These are phyloP conservation scores for Epichloe brachyelytri DNA, from an alignment of 2,329 filamentous ascomycete genomes.

Conservation along the genomic window DNA sequence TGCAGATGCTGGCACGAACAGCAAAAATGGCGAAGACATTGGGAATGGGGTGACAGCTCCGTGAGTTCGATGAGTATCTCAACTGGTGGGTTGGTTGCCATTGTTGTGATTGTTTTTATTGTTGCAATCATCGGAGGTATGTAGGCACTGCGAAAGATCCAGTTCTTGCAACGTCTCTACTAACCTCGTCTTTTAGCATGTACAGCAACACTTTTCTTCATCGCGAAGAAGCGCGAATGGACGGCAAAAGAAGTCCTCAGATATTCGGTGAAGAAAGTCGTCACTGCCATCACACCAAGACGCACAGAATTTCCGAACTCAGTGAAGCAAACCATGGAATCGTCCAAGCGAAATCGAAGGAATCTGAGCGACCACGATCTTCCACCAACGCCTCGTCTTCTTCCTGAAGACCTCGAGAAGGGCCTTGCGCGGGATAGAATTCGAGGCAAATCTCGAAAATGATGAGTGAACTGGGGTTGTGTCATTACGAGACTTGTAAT, in stretches of 20 bases:
- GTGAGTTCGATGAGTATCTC: constrained; percentile 45
- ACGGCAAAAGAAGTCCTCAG: constrained; percentile 60
- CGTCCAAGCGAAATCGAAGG: constrained; percentile 24
- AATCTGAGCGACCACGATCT: constrained; percentile 38
- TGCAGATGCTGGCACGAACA: constrained; percentile 20
- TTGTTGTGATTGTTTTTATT: constrained; percentile 56
- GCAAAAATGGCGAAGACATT: constrained; percentile 36
- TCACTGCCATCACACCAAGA: constrained; percentile 48
- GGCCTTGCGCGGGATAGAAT: constrained; percentile 28
- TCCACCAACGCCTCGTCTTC: constrained; percentile 43
- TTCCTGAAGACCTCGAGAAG: constrained; percentile 46
- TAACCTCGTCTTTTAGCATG: constrained; percentile 33
- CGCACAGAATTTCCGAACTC: constrained; percentile 47
- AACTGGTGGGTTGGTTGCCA: constrained; percentile 57
- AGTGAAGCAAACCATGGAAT: constrained; percentile 30
- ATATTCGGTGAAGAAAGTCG: constrained; percentile 51
- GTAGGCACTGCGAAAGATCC: constrained; percentile 13
- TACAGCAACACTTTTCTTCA: constrained; percentile 57
- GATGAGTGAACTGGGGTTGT: not conserved
- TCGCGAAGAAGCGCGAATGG: constrained; percentile 80
- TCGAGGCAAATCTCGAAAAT: constrained; percentile 20
- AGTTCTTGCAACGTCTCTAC: not conserved
- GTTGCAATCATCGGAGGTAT: constrained; percentile 59
- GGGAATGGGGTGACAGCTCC: constrained; percentile 54
- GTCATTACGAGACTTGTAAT: not conserved